Conservation (phyloP, 163 green algal species). For the Volvox carteri region DNA sequence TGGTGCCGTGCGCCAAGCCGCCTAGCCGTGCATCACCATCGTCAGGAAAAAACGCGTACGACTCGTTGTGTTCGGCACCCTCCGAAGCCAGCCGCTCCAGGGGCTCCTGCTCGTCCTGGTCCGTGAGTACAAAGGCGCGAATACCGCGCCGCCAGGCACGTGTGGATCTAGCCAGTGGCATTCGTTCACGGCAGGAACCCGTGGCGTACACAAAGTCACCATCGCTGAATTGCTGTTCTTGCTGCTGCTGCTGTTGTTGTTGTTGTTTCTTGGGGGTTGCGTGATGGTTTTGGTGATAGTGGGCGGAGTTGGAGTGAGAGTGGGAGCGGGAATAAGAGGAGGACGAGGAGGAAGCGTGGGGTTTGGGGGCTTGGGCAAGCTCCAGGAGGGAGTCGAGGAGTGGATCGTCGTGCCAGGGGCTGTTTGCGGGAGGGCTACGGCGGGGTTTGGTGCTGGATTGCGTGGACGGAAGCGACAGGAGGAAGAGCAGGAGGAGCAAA, state of each 20-base stretch:
- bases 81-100: conserved; percentile 9
- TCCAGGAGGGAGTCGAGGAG: not conserved
- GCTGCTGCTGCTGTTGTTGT: not conserved
- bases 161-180: conserved; percentile 29
- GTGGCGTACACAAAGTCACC: conserved; percentile 40
- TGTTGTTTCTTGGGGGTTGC: too few species aligned
- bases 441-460: not conserved
- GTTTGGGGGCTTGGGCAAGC: not conserved
- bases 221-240: not conserved
- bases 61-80: conserved; percentile 14
- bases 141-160: conserved; percentile 25
- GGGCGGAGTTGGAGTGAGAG: not conserved
- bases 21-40: conserved; percentile 13
- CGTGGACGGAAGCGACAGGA: too few species aligned
- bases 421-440: not conserved
- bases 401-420: not conserved
- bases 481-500: not conserved
- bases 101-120: conserved; percentile 3
- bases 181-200: conserved; percentile 23
- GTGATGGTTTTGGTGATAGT: not conserved
- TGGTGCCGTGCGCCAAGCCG: conserved; percentile 1
- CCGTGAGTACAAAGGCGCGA: conserved; percentile 24
- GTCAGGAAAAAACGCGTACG: conserved; percentile 38
- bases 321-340: too few species aligned
- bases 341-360: not conserved